Percentiles rank a stretch among this genome's conserved stretches.
Evolutionary conservation across 306 rosid genomes (phyloP).

Genomic region (Mucuna pruriens): DNA sequence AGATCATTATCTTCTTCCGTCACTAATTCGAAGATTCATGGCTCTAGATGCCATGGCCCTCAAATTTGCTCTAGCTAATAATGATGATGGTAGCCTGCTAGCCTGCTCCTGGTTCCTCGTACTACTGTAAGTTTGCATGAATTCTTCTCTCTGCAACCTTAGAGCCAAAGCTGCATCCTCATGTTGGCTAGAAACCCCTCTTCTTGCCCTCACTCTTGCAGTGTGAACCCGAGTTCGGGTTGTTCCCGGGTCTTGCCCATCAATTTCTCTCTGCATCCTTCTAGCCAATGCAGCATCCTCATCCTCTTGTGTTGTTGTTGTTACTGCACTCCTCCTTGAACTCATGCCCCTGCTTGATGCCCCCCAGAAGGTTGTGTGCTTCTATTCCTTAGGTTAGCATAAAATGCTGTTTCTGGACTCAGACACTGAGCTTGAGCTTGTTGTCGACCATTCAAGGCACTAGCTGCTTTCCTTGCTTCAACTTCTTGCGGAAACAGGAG

Average conservation of each 20-base stretch:
- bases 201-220: constrained; percentile 46
- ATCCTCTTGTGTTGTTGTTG: constrained; percentile 33
- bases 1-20: constrained; percentile 28
- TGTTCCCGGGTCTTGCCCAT: constrained; percentile 23
- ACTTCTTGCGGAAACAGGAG: constrained; percentile 91
- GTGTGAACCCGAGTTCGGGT: constrained; percentile 16
- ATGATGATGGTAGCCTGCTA: constrained; percentile 37
- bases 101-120: constrained; percentile 57
- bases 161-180: constrained; percentile 88
- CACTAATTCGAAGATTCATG: constrained; percentile 48
- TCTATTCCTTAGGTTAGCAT: constrained; percentile 47
- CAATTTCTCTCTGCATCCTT: constrained; percentile 42
- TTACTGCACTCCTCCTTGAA: constrained; percentile 47
- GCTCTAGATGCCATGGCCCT: constrained; percentile 87
- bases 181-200: constrained; percentile 64
- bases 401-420: constrained; percentile 56
- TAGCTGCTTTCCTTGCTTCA: constrained; percentile 72
- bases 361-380: constrained; percentile 17
- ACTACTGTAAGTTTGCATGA: constrained; percentile 67
- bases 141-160: constrained; percentile 91
- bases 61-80: constrained; percentile 62
- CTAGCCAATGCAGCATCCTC: constrained; percentile 48
- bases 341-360: constrained; percentile 46
- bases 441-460: constrained; percentile 46
- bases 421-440: constrained; percentile 34